Evolutionary conservation across 208 protist species (phyloP), one percentile per base, ranked within the genome.

Genomic region (Trichomonas tenax): DNA sequence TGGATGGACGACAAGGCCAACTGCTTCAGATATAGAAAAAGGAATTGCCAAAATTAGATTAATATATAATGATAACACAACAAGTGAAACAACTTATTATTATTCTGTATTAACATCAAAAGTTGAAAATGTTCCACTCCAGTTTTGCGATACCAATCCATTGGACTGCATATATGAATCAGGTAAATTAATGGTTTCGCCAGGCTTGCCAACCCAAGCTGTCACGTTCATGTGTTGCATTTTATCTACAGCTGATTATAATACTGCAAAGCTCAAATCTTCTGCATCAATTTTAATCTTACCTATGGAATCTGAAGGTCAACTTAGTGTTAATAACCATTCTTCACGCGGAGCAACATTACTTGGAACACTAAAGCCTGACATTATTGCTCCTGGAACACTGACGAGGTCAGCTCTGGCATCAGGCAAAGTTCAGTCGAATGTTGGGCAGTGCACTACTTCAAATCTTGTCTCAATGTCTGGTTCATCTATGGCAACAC

Each of bases 401-500:
- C 88, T 88, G 15, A 63, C 82, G 17, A 96, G 4, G 9, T 51
- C 34, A 36, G 40, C 58, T 46, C 11, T n/a, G 26, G 58, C 11
- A 3, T 72, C 58, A n/a, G 41, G 96, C 40, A 2, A 8, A 95
- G 3, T 11, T 95, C 36, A 38, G 49, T 31, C 17, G 23, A 40
- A 84, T 96, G 15, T 82, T 90, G 48, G 58, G 11, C 21, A 72
- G 26, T 72, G 58, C 26, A n/a, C 11, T 72, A 26, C 26, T n/a
- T n/a, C 11, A n/a, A n/a, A 17, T 31, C 58, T 72, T 72, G 38
- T 95, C 34, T 21, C 8, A 11, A n/a, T 34, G 40, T 41, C 21
- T 41, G 96, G 96, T 44, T 96, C 96, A 46, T 95, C 82, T 40
- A 96, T 95, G 96, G 17, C 96, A 36, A 95, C 96, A n/a, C 89